Percentiles rank a stretch among this genome's conserved stretches.
These are phyloP conservation scores for Strobilomyces confusus DNA, from an alignment of 768 basidiomycete genomes.

Conservation along the genomic window DNA sequence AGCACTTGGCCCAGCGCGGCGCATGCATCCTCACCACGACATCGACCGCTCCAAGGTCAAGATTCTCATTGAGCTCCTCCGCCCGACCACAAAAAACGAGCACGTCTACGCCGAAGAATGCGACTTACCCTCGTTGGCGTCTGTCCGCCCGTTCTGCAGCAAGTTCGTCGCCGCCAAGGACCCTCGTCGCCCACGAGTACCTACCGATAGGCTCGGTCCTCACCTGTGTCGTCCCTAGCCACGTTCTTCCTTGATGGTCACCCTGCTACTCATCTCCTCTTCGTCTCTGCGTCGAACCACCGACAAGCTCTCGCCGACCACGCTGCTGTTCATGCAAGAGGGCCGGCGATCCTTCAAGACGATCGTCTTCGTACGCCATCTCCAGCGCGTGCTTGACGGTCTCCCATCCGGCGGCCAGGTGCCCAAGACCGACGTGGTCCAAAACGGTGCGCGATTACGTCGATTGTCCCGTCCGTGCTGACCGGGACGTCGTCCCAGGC, in stretches of 20 bases:
- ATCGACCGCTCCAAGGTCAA: conserved; percentile 45
- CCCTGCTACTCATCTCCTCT: conserved; percentile 74
- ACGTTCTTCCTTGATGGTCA: conserved; percentile 78
- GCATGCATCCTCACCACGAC: conserved; percentile 67
- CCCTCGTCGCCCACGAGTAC: conserved; percentile 74
- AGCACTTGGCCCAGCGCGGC: conserved; percentile 65
- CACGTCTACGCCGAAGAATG: conserved; percentile 78
- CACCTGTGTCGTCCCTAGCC: conserved; percentile 47
- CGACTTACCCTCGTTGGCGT: conserved; percentile 60
- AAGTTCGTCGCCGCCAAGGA: conserved; percentile 63
- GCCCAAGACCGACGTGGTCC: conserved; percentile 38
- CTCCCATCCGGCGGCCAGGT: conserved; percentile 60
- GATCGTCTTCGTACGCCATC: conserved; percentile 64
- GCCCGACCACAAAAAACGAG: conserved; percentile 67
- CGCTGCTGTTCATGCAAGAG: conserved; percentile 48
- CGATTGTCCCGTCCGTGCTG: neutral
- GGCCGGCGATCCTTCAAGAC: conserved; percentile 63
- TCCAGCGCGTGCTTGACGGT: conserved; percentile 82
- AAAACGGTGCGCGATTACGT: conserved; percentile 38
- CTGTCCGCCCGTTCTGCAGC: conserved; percentile 68
- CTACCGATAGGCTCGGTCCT: conserved; percentile 53
- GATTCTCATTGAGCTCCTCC: conserved; percentile 64
- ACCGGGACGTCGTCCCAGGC: conserved; percentile 39
- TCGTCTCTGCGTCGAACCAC: conserved; percentile 70
- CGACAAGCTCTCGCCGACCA: conserved; percentile 28